Conservation (phyloP, 768 basidiomycete genomes). For the Suillus occidentalis region DNA sequence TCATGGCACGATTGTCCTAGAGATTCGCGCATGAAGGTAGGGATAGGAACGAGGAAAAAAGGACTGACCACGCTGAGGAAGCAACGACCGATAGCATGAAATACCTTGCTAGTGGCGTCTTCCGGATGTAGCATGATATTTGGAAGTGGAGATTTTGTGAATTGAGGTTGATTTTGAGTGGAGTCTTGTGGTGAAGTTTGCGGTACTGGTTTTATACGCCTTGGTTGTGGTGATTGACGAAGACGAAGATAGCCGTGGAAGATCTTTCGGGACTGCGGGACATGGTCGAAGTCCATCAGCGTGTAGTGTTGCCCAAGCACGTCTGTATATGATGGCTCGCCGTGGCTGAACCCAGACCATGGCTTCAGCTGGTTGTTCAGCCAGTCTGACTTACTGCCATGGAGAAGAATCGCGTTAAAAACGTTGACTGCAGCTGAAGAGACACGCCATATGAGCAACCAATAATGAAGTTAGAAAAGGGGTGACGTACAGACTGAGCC, state of each 20-base stretch:
- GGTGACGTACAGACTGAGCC: too few relatives aligned
- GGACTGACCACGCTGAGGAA: slow-evolving; percentile 70
- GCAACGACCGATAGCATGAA: slow-evolving; percentile 69
- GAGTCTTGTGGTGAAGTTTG: slow-evolving; percentile 19
- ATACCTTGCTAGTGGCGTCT: slow-evolving; percentile 70
- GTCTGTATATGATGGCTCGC: too few relatives aligned
- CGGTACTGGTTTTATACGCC: slow-evolving; percentile 34
- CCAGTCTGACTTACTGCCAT: too few relatives aligned
- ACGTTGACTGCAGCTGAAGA: too few relatives aligned
- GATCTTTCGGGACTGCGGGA: too few relatives aligned
- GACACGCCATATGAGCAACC: too few relatives aligned
- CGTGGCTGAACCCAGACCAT: too few relatives aligned
- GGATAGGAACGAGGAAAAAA: slow-evolving; percentile 9
- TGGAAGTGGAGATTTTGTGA: slow-evolving; percentile 58
- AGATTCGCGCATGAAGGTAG: slow-evolving; percentile 6
- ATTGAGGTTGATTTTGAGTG: slow-evolving; percentile 15
- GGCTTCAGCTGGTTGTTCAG: too few relatives aligned
- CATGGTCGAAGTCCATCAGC: too few relatives aligned
- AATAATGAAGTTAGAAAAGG: too few relatives aligned
- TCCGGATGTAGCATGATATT: slow-evolving; percentile 71
- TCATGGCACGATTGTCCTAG: slow-evolving; percentile 81
- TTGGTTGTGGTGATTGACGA: slow-evolving; percentile 42
- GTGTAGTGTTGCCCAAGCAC: too few relatives aligned
- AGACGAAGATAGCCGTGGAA: slow-evolving; percentile 31
- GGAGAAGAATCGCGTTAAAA: too few relatives aligned